These are phyloP conservation scores for Gossypium longicalyx DNA, from an alignment of 345 rosid genomes.

Conservation along the genomic window DNA sequence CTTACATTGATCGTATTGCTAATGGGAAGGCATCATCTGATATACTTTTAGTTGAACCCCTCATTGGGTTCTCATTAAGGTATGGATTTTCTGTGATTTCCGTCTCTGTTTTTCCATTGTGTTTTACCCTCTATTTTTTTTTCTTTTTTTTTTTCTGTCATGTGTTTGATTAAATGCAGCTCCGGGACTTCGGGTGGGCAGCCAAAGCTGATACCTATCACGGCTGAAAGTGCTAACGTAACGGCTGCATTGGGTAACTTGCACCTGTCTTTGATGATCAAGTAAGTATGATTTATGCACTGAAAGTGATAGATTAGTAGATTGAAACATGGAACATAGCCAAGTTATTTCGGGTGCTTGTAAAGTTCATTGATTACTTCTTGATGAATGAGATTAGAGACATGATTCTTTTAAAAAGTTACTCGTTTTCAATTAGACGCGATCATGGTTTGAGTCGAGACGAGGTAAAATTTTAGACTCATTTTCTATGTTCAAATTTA, in stretches of 20 bases:
- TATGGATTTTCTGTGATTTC: neutral
- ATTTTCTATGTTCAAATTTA: fast-evolving
- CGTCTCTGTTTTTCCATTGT: too few relatives aligned
- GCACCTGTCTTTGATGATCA: constrained; percentile 73
- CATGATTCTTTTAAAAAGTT: too few relatives aligned
- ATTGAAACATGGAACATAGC: neutral
- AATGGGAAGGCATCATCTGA: neutral
- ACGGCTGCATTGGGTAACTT: constrained; percentile 63
- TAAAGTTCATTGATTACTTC: too few relatives aligned
- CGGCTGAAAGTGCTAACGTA: constrained; percentile 43
- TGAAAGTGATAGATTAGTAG: neutral
- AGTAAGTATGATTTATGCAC: constrained; percentile 30
- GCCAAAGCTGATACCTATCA: neutral
- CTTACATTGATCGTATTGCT: neutral
- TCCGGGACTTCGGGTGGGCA: neutral
- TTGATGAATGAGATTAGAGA: too few relatives aligned
- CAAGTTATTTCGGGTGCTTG: neutral
- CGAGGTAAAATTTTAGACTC: fast-evolving
- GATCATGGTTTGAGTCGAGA: too few relatives aligned
- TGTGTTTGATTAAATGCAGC: neutral
- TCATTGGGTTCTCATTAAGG: neutral
- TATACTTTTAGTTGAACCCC: neutral
- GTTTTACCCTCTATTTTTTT: neutral
- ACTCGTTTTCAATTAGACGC: fast-evolving
- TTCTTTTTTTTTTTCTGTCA: neutral